Conservation (phyloP, 2,329 filamentous ascomycete species). For the Penicillium sumatraense region DNA sequence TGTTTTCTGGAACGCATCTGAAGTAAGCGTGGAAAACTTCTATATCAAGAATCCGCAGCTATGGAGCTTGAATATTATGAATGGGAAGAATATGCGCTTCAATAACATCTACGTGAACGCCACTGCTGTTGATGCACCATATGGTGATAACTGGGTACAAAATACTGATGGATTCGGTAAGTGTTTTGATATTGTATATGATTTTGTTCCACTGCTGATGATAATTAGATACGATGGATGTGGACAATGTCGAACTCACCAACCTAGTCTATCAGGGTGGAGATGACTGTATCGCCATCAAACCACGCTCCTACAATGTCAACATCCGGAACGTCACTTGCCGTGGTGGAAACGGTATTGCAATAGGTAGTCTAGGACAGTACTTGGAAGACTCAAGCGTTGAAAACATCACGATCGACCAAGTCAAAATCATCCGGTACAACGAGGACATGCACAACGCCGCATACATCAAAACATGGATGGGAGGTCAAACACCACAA, state of each 20-base stretch:
- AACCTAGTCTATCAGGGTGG: slow-evolving; percentile 62
- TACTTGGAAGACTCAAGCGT: slow-evolving; percentile 60
- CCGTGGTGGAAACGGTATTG: slow-evolving; percentile 57
- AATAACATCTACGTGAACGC: slow-evolving; percentile 58
- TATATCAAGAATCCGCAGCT: slow-evolving; percentile 56
- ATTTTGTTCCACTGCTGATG: neutral
- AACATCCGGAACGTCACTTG: slow-evolving; percentile 59
- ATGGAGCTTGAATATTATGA: slow-evolving; percentile 63
- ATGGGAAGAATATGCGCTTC: slow-evolving; percentile 58
- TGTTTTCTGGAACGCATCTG: slow-evolving; percentile 62
- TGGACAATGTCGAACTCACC: slow-evolving; percentile 53
- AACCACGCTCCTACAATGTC: slow-evolving; percentile 66
- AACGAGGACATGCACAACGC: slow-evolving; percentile 54
- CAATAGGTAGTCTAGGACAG: slow-evolving; percentile 59
- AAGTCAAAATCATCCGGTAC: slow-evolving; percentile 50
- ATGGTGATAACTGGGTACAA: slow-evolving; percentile 61
- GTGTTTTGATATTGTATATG: neutral
- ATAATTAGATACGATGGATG: slow-evolving; percentile 57
- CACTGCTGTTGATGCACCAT: slow-evolving; percentile 55
- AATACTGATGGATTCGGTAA: slow-evolving; percentile 60
- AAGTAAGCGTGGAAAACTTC: slow-evolving; percentile 59
- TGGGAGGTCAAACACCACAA: slow-evolving; percentile 54
- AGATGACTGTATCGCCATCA: slow-evolving; percentile 66
- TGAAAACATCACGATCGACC: slow-evolving; percentile 53
- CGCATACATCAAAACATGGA: slow-evolving; percentile 63